Base-by-base conservation (phyloP, 352 stramenopile genomes). In the Pythium sp. region DNA sequence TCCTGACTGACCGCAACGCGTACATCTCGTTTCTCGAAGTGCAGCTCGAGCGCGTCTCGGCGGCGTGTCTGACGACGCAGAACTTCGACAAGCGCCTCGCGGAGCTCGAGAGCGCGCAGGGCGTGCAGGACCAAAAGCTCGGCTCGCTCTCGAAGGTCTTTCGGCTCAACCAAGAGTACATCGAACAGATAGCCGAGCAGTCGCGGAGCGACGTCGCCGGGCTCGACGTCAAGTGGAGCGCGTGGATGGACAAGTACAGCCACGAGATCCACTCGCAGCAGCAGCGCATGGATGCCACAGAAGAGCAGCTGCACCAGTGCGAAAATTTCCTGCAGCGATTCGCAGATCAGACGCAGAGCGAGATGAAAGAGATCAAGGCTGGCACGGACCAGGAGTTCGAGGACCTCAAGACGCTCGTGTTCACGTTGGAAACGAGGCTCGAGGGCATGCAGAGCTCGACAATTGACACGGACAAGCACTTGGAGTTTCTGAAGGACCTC, bases 11-110 rank as follows among this genome's bases (percentile, higher is more conserved):
- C 72, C 84, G 89, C 38, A 84, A 76, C 54, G 89, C 89, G 47
- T 96, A 96, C 78, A 90, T 95, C 34, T 94, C 85, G 7, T 96
- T 94, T 73, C 81, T 96, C 2, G 89, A 96, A 67, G 85, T 93
- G 67, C 89, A 96, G 72, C 73, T 96, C 46, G 89, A 96, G 70
- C 86, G 87, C 34, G 87, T 96, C 8, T 92, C 86, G n/a, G 80
- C 89, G 3, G 89, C 88, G 22, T 94, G 86, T 51, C 69, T 96
- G 62, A 82, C 75, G 7, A 80, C 80, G 55, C 83, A 94, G 69
- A 86, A 76, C 24, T 84, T 93, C 57, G 86, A 93, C 68, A 73
- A 77, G 70, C 79, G 84, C 7, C 70, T 93, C 38, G 62, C 70
- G 5, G 83, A 81, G 54, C 67, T 93, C 34, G 83, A 92, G 61